Percentiles rank a stretch among this genome's conserved stretches.
Evolutionary conservation across 2,329 filamentous ascomycete genomes (phyloP).

Genomic region (Trichophyton schoenleinii): DNA sequence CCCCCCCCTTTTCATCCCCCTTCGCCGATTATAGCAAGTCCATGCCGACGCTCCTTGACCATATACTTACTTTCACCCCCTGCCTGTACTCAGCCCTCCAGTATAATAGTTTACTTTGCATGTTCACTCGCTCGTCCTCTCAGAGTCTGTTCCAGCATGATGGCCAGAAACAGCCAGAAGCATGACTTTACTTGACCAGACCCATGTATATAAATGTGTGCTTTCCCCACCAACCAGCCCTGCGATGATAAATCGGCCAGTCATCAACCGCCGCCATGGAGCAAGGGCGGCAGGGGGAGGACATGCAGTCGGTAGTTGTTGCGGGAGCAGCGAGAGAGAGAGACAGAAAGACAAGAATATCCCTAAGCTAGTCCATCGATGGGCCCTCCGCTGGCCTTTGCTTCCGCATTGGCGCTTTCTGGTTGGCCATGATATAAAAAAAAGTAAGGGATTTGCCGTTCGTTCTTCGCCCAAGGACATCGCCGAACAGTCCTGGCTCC

Average conservation of each 20-base stretch:
- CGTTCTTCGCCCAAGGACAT: background rate
- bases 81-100: background rate
- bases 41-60: background rate
- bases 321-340: no score
- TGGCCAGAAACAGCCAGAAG: background rate
- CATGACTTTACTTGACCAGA: background rate
- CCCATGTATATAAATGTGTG: background rate
- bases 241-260: background rate
- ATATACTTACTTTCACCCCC: background rate
- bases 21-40: background rate
- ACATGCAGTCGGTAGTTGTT: no score
- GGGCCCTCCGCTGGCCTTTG: background rate
- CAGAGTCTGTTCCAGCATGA: background rate
- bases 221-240: background rate
- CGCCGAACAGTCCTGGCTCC: no score
- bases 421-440: background rate
- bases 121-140: background rate
- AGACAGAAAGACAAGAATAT: no score
- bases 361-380: background rate
- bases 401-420: background rate
- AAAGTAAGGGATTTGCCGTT: background rate
- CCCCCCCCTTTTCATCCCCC: background rate
- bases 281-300: no score
- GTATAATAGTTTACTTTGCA: background rate
- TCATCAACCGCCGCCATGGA: background rate